Conservation (phyloP, 495 filamentous ascomycete genomes). For the Cenococcum geophilum region DNA sequence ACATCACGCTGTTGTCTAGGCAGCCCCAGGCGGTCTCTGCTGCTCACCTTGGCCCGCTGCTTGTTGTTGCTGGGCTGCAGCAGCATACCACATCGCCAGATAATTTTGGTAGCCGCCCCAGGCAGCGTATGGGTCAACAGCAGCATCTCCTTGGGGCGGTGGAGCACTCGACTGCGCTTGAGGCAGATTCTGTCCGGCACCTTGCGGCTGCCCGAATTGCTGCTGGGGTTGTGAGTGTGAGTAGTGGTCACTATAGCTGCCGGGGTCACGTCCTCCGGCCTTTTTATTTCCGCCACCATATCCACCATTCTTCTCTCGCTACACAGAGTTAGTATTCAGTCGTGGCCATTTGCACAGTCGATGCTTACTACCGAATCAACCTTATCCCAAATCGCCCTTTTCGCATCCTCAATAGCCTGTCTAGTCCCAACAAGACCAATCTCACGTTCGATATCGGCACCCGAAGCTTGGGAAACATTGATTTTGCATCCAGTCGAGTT, state of each 20-base stretch:
- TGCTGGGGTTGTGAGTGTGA: slow-evolving; percentile 44
- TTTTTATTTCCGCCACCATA: slow-evolving; percentile 37
- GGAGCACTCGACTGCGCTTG: slow-evolving; percentile 36
- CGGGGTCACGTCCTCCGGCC: slow-evolving; percentile 21
- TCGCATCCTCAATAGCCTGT: slow-evolving; percentile 66
- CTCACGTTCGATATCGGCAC: slow-evolving; percentile 67
- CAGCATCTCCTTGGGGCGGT: slow-evolving; percentile 39
- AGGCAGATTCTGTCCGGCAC: slow-evolving; percentile 27
- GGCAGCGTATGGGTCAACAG: slow-evolving; percentile 54
- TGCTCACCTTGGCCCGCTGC: slow-evolving; percentile 18
- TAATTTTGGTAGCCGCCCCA: slow-evolving; percentile 63
- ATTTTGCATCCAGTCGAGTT: slow-evolving; percentile 77
- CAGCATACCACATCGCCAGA: slow-evolving; percentile 58
- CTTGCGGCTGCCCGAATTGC: slow-evolving; percentile 32
- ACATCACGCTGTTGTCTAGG: slow-evolving; percentile 16
- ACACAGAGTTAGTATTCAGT: slow-evolving; percentile 25
- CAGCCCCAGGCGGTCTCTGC: slow-evolving; percentile 21
- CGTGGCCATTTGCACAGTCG: background rate
- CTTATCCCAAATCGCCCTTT: slow-evolving; percentile 75
- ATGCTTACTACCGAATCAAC: slow-evolving; percentile 69
- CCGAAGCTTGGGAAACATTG: slow-evolving; percentile 70
- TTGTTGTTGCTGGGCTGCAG: slow-evolving; percentile 38
- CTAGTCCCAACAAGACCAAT: slow-evolving; percentile 69
- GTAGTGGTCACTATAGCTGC: slow-evolving; percentile 40
- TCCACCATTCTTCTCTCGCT: slow-evolving; percentile 49